phyloP scores from a whole-genome alignment of 2,329 filamentous ascomycete genomes.

The Elsinoe perseae region DNA sequence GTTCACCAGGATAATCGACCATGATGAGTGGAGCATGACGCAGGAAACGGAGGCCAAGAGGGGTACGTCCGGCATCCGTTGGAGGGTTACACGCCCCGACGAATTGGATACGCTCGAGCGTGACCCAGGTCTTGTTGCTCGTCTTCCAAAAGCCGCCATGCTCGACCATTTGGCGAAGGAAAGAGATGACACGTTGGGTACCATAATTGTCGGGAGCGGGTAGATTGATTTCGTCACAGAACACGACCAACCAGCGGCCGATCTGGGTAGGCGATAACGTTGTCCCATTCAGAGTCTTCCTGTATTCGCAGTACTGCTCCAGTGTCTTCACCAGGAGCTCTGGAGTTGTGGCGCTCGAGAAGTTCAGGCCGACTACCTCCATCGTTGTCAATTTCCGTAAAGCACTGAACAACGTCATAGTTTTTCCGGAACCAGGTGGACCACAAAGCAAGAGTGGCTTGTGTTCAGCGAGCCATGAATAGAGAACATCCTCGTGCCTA shows the following conservation, averaged over 20 bases:
- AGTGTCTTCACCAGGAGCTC: conserved; percentile 98
- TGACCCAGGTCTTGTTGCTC: conserved; percentile 95
- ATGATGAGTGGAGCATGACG: conserved; percentile 97
- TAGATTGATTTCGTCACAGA: conserved; percentile 99
- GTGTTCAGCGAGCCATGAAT: conserved; percentile 98
- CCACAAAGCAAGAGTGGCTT: conserved; percentile 95
- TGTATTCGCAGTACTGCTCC: conserved; percentile 99
- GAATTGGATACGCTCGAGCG: conserved; percentile 94
- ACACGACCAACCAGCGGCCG: conserved; percentile 93
- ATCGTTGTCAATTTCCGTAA: conserved; percentile 95
- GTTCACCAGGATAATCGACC: conserved; percentile 97
- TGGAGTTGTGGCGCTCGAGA: conserved; percentile 95
- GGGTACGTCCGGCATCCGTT: conserved; percentile 91
- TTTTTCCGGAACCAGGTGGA: conserved; percentile 97
- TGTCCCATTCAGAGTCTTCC: conserved; percentile 94
- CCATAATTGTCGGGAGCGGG: conserved; percentile 96
- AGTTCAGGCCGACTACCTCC: conserved; percentile 98
- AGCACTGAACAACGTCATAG: conserved; percentile 98
- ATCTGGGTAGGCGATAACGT: conserved; percentile 94
- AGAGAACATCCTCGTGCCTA: conserved; percentile 96
- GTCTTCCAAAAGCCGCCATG: conserved; percentile 99
- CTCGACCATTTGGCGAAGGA: conserved; percentile 93
- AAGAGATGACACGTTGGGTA: conserved; percentile 93
- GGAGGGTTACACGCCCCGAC: conserved; percentile 98
- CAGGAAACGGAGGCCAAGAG: conserved; percentile 86